These are phyloP conservation scores for Rhizopogon vulgaris DNA, from an alignment of 768 basidiomycete genomes.

Conservation along the genomic window DNA sequence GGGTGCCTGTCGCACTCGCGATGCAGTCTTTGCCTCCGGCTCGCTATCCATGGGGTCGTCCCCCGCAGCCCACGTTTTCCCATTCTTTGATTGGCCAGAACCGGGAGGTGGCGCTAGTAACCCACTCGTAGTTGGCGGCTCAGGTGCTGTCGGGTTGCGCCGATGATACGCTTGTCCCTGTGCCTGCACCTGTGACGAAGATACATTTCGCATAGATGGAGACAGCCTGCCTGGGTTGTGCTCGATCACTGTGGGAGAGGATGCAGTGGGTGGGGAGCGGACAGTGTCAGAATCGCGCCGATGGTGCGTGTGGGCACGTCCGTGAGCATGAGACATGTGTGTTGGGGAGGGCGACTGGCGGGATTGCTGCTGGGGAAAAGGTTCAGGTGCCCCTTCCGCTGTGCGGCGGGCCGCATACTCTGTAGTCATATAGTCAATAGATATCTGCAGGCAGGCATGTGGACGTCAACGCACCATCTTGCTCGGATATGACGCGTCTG, in stretches of 20 bases:
- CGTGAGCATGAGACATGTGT: conserved; percentile 26
- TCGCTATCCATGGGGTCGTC: conserved; percentile 37
- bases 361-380: conserved; percentile 20
- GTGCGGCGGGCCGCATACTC: conserved; percentile 22
- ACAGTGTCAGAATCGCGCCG: conserved; percentile 76
- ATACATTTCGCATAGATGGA: conserved; percentile 20
- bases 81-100: conserved; percentile 17
- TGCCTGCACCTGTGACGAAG: conserved; percentile 13
- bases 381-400: conserved; percentile 6
- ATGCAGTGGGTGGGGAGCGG: conserved; percentile 39
- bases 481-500: conserved; percentile 39
- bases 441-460: background rate
- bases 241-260: conserved; percentile 54
- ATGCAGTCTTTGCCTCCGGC: conserved; percentile 21
- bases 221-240: conserved; percentile 23
- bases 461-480: conserved; percentile 29
- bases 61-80: conserved; percentile 42
- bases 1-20: conserved; percentile 25
- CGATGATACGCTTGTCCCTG: conserved; percentile 42
- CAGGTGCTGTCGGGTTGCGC: conserved; percentile 67
- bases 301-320: conserved; percentile 42
- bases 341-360: conserved; percentile 54
- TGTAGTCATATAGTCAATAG: conserved; percentile 3
- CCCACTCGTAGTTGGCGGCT: conserved; percentile 42
- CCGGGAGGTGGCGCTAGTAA: conserved; percentile 13